A percentile compares a stretch with the other conserved stretches of the same genome.
Conservation (phyloP, 192 early-diverging fungal genomes). For the Entomortierella beljakovae region DNA sequence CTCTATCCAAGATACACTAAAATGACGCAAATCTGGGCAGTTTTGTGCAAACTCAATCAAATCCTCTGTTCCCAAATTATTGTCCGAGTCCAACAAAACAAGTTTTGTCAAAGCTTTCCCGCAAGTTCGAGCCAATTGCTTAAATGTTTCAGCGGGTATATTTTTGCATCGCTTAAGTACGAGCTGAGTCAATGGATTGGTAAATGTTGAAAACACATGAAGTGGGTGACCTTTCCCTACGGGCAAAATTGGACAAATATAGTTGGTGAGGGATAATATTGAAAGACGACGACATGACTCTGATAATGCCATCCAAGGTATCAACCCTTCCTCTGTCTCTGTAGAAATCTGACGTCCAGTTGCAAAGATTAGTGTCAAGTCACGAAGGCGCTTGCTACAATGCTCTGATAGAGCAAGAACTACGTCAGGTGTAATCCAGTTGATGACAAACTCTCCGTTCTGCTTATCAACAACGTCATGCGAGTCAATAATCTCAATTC, state of each 20-base stretch:
- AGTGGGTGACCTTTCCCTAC: conserved; percentile 31
- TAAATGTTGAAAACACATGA: conserved; percentile 43
- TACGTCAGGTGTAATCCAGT: conserved; percentile 56
- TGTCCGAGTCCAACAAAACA: conserved; percentile 47
- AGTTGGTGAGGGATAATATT: conserved; percentile 50
- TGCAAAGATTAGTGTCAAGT: conserved; percentile 48
- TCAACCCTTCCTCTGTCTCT: conserved; percentile 44
- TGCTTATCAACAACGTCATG: conserved; percentile 53
- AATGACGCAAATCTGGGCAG: conserved; percentile 49
- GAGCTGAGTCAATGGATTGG: conserved; percentile 44
- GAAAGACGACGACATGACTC: conserved; percentile 53
- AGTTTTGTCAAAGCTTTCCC: conserved; percentile 50
- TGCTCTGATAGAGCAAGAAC: conserved; percentile 51
- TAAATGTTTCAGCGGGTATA: conserved; percentile 47
- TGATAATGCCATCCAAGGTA: conserved; percentile 48
- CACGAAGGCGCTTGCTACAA: conserved; percentile 41
- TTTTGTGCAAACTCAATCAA: conserved; percentile 49
- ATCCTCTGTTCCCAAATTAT: conserved; percentile 31
- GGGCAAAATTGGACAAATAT: conserved; percentile 39
- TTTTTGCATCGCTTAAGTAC: conserved; percentile 51
- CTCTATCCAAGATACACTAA: conserved; percentile 48
- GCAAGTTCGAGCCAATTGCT: conserved; percentile 38
- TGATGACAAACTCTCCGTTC: conserved; percentile 53
- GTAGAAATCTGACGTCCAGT: conserved; percentile 46
- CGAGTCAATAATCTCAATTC: conserved; percentile 54